A percentile compares a stretch with the other conserved stretches of the same genome.
These are phyloP conservation scores for Albugo candida DNA, from an alignment of 352 stramenopile genomes.

Conservation along the genomic window DNA sequence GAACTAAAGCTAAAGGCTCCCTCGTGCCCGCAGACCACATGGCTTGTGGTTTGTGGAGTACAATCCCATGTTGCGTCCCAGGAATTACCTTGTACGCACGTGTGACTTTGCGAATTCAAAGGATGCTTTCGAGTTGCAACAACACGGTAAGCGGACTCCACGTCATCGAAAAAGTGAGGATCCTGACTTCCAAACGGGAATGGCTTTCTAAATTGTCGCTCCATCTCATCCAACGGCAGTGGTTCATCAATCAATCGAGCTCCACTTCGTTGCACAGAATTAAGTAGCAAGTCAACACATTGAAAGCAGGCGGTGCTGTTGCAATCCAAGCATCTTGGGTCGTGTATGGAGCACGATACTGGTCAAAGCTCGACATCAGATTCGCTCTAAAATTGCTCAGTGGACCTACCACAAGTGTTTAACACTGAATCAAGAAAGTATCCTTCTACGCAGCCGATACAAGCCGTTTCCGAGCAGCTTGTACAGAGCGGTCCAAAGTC, in stretches of 20 bases:
- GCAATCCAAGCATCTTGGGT: slow-evolving; percentile 84
- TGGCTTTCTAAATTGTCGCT: slow-evolving; percentile 75
- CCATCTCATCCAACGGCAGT: slow-evolving; percentile 77
- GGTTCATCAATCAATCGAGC: slow-evolving; percentile 32
- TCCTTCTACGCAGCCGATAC: slow-evolving; percentile 68
- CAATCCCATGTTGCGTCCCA: slow-evolving; percentile 54
- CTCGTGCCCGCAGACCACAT: slow-evolving; percentile 80
- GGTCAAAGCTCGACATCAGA: neutral
- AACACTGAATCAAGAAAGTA: slow-evolving; percentile 62
- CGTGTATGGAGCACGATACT: slow-evolving; percentile 71
- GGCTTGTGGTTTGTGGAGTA: slow-evolving; percentile 18
- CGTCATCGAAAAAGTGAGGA: slow-evolving; percentile 82
- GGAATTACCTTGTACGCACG: slow-evolving; percentile 37
- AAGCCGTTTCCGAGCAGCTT: slow-evolving; percentile 61
- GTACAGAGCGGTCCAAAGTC: slow-evolving; percentile 73
- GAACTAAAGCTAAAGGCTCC: slow-evolving; percentile 80
- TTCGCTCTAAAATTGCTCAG: neutral
- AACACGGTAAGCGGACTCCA: slow-evolving; percentile 59
- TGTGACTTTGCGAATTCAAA: slow-evolving; percentile 29
- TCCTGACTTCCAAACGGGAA: slow-evolving; percentile 84
- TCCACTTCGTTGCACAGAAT: slow-evolving; percentile 81
- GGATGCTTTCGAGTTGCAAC: slow-evolving; percentile 2
- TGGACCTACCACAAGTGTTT: slow-evolving; percentile 38
- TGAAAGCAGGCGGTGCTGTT: slow-evolving; percentile 44
- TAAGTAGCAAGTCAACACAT: slow-evolving; percentile 82